Evolutionary conservation across 2,329 filamentous ascomycete species (phyloP), one percentile per base, ranked within the genome.

Genomic region (Fusarium sp.): DNA sequence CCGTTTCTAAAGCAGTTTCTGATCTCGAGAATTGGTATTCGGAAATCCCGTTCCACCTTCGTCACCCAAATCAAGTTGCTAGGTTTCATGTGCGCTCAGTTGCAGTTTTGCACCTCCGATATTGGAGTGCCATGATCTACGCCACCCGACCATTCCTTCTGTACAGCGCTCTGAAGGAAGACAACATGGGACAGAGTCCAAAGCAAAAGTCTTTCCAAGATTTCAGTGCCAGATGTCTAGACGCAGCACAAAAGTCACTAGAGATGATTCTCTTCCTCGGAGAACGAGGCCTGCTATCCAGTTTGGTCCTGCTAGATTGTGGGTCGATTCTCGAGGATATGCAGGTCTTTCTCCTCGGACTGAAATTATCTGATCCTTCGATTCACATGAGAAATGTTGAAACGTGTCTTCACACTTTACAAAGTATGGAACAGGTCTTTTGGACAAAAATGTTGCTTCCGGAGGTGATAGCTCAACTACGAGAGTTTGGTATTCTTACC

Each of bases 351-450:
- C 66, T 68, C 14, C 62, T 68, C 1, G 66, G 54, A 1, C 18
- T 65, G 29, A 57, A 31, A 9, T 22, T 45, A 11, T 45, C 66
- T 0, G 66, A 68, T 6, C 27, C 37, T 10, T 24, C 66, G 2
- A 10, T 50, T 2, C 56, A 65, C 22, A 68, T 37, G 29, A 24
- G 47, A 9, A 60, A 61, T 18, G 56, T 65, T 2, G 62, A 68
- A 1, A 24, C 54, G 9, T 65, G 66, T 27, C 27, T 69, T 20
- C 47, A 60, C 11, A 66, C 66, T 0, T 24, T 69, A 9, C 66
- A 69, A 5, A 47, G 62, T n/a, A 69, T 69, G 66, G 66, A 69
- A 13, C 66, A 66, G 20, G 64, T 66, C 22, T 69, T 69, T 18
- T 69, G 66, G 66, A 65, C 62, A 3, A 69, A 66, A 20, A 57